Evolutionary conservation across 2,329 filamentous ascomycete genomes (phyloP).

Genomic region (Hypoxylon sp.): DNA sequence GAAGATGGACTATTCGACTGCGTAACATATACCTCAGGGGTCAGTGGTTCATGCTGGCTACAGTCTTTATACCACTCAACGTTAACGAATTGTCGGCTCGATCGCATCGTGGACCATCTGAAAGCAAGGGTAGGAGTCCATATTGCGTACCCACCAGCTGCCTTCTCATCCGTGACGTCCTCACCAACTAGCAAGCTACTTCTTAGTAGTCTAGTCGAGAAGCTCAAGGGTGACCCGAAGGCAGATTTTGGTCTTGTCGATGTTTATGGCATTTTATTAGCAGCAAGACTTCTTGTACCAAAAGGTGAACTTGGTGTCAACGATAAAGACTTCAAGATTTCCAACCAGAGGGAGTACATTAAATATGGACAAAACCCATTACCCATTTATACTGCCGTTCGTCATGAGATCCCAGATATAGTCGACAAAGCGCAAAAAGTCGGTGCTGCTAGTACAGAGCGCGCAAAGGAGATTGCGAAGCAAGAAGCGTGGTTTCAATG

Average conservation of each 20-base stretch:
- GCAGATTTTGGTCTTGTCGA: conserved; percentile 92
- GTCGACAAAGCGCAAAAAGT: conserved; percentile 53
- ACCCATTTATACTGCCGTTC: conserved; percentile 94
- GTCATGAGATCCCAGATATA: conserved; percentile 87
- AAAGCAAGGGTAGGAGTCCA: conserved; percentile 87
- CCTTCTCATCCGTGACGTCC: conserved; percentile 81
- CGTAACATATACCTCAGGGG: conserved; percentile 91
- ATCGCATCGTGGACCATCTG: conserved; percentile 80
- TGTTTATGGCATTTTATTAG: conserved; percentile 86
- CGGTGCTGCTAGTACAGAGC: conserved; percentile 52
- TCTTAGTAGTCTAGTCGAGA: conserved; percentile 88
- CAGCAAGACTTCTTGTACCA: conserved; percentile 84
- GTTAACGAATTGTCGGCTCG: conserved; percentile 72
- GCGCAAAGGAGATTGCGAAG: conserved; percentile 61
- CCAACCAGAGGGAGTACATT: conserved; percentile 81
- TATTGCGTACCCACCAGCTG: conserved; percentile 89
- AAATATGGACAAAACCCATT: conserved; percentile 82
- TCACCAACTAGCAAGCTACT: conserved; percentile 94
- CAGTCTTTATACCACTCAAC: conserved; percentile 88
- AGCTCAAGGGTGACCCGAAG: conserved; percentile 81
- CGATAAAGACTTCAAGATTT: conserved; percentile 85
- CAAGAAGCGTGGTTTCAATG: conserved; percentile 94
- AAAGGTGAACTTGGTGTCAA: conserved; percentile 82
- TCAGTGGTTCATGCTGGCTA: conserved; percentile 96
- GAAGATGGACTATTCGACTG: conserved; percentile 94